phyloP scores from a whole-genome alignment of 768 basidiomycete species.

The Clavaria fumosa region DNA sequence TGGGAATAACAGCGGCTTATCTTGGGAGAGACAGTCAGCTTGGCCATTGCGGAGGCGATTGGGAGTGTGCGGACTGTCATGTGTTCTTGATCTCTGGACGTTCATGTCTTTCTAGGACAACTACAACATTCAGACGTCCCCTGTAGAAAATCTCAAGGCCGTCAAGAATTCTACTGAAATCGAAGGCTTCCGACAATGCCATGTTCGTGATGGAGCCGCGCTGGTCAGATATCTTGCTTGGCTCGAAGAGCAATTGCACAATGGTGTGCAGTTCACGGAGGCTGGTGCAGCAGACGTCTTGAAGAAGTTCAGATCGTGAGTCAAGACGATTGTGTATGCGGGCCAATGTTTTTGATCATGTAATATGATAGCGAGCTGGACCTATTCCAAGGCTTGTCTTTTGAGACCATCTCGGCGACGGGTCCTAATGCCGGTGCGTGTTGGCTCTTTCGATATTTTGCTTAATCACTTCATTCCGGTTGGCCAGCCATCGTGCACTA shows the following conservation, averaged over 20 bases:
- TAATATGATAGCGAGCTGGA: conserved; percentile 51
- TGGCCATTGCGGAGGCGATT: conserved; percentile 71
- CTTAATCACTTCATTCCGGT: neutral
- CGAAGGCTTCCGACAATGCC: conserved; percentile 77
- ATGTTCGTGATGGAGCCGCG: conserved; percentile 83
- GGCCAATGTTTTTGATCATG: neutral
- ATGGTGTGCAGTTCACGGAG: conserved; percentile 46
- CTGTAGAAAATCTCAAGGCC: conserved; percentile 64
- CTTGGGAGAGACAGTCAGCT: conserved; percentile 60
- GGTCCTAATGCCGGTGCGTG: conserved; percentile 79
- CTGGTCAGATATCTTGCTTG: conserved; percentile 45
- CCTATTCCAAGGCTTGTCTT: conserved; percentile 77
- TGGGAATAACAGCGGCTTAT: conserved; percentile 50
- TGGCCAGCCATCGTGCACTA: conserved; percentile 93
- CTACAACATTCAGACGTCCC: conserved; percentile 47
- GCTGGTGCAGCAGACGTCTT: conserved; percentile 67
- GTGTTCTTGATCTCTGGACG: neutral
- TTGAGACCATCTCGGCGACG: conserved; percentile 82
- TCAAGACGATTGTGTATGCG: conserved; percentile 9
- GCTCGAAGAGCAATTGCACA: neutral
- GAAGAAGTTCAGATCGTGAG: conserved; percentile 69
- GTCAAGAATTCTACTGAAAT: conserved; percentile 73
- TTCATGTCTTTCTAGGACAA: conserved; percentile 30
- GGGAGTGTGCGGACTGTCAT: conserved; percentile 33
- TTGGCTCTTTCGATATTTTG: neutral